Evolutionary conservation across 1,284 basidiomycete species (phyloP).

Genomic region (Tylopilus sp.): DNA sequence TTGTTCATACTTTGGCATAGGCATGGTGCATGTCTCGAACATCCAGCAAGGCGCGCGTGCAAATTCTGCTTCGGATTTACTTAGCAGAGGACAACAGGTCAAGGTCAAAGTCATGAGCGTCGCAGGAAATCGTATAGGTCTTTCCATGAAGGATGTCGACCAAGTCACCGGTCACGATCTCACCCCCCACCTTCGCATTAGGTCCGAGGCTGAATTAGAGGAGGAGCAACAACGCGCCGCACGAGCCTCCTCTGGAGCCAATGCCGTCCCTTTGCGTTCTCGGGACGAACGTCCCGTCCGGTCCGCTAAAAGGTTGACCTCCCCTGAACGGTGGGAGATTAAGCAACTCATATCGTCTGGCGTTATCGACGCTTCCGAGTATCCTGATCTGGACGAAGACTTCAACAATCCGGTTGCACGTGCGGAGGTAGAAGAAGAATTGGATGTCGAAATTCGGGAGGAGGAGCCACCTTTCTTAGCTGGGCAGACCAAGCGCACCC

Average conservation of each 20-base stretch:
- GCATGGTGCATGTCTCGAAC: conserved; percentile 94
- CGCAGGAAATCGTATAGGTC: conserved; percentile 73
- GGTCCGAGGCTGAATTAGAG: conserved; percentile 87
- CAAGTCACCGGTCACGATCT: conserved; percentile 87
- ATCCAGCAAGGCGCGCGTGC: conserved; percentile 82
- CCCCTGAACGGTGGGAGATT: conserved; percentile 98
- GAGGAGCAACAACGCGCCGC: conserved; percentile 68
- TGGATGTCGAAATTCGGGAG: conserved; percentile 96
- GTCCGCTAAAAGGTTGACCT: conserved; percentile 89
- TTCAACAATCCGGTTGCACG: conserved; percentile 73
- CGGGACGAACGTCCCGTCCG: conserved; percentile 54
- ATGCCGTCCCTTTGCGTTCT: conserved; percentile 60
- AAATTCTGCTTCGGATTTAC: conserved; percentile 83
- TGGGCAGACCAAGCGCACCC: conserved; percentile 92
- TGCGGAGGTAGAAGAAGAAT: conserved; percentile 89
- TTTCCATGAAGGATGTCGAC: conserved; percentile 99
- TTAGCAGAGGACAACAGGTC: conserved; percentile 80
- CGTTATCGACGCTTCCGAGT: conserved; percentile 88
- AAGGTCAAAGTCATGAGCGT: conserved; percentile 97
- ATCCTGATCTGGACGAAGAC: conserved; percentile 94
- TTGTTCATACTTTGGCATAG: conserved; percentile 40
- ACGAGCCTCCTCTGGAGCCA: conserved; percentile 60
- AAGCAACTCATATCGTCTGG: conserved; percentile 98
- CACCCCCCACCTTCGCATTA: conserved; percentile 90
- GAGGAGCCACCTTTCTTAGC: conserved; percentile 96